Evolutionary conservation across 805 yeast genomes (phyloP).

Genomic region (Metschnikowia baotianmanensis): DNA sequence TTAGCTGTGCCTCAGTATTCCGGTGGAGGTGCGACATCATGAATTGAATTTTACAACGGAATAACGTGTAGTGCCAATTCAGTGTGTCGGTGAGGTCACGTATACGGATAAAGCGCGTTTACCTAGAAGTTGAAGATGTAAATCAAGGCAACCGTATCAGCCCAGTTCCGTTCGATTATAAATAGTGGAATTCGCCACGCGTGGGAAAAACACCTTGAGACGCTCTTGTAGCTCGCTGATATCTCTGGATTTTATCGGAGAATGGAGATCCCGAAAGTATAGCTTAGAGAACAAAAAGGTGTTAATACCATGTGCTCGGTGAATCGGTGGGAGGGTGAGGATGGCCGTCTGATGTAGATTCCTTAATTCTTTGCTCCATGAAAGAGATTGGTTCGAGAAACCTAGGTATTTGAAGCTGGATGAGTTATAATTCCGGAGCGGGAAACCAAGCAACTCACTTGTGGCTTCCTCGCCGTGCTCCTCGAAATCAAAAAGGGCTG

Average conservation of each 20-base stretch:
- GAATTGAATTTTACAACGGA: not conserved
- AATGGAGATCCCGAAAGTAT: slow-evolving; percentile 1
- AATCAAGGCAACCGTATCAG: slow-evolving; percentile 1
- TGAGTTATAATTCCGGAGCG: not conserved
- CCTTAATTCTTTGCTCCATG: not conserved
- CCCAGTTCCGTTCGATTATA: not conserved
- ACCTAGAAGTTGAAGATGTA: slow-evolving; percentile 1
- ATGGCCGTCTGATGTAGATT: not conserved
- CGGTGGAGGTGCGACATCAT: not conserved
- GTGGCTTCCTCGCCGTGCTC: not conserved
- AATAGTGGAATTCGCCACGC: not conserved
- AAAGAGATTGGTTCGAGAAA: not conserved
- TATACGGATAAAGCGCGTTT: not conserved
- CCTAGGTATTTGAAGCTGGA: not conserved
- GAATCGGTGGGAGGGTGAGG: not conserved
- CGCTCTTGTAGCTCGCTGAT: not conserved
- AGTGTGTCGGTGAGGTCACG: not conserved
- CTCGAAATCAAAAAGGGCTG: not conserved
- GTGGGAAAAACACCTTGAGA: not conserved
- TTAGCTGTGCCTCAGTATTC: not conserved
- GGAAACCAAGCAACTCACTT: not conserved
- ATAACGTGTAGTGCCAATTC: not conserved
- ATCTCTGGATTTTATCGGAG: not conserved
- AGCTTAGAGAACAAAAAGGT: slow-evolving; percentile 1
- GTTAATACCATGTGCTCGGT: not conserved